A percentile compares a stretch with the other conserved stretches of the same genome.
These are phyloP conservation scores for Tephrocybe sp. DNA, from an alignment of 768 basidiomycete genomes.

Conservation along the genomic window DNA sequence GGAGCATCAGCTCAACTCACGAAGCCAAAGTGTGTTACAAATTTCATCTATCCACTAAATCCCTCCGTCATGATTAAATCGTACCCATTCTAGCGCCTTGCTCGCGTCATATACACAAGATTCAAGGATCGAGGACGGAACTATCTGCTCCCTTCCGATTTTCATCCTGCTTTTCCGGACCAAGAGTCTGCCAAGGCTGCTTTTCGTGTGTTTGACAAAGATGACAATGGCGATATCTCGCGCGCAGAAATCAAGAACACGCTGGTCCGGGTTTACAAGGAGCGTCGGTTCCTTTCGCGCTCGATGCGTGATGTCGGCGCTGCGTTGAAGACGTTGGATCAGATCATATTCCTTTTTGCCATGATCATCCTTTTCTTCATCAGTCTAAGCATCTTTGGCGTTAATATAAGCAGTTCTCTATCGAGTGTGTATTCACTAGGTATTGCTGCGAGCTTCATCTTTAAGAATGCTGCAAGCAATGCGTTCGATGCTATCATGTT, in stretches of 20 bases:
- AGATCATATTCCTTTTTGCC: slow-evolving; percentile 61
- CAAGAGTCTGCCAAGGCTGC: slow-evolving; percentile 56
- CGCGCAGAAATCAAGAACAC: slow-evolving; percentile 72
- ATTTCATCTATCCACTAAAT: background rate
- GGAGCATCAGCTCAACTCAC: slow-evolving; percentile 52
- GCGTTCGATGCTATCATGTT: slow-evolving; percentile 84
- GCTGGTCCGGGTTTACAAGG: slow-evolving; percentile 71
- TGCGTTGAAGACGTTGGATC: slow-evolving; percentile 64
- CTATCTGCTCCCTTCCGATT: slow-evolving; percentile 67
- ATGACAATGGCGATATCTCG: slow-evolving; percentile 75
- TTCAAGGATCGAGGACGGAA: slow-evolving; percentile 55
- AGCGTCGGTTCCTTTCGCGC: slow-evolving; percentile 70
- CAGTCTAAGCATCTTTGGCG: slow-evolving; percentile 68
- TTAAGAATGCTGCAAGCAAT: slow-evolving; percentile 68
- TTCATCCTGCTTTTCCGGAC: slow-evolving; percentile 65
- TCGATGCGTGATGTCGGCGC: slow-evolving; percentile 74
- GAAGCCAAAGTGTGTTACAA: slow-evolving; percentile 59
- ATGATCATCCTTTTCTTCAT: slow-evolving; percentile 68
- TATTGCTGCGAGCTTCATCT: slow-evolving; percentile 77
- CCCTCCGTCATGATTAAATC: background rate
- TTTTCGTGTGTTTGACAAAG: slow-evolving; percentile 74
- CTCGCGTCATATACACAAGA: slow-evolving; percentile 60
- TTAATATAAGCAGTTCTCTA: slow-evolving; percentile 60
- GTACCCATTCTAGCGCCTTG: slow-evolving; percentile 48
- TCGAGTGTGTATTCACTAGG: slow-evolving; percentile 72